These are phyloP conservation scores for Sporothrix dimorphospora DNA, from an alignment of 2,329 filamentous ascomycete genomes.

Conservation along the genomic window DNA sequence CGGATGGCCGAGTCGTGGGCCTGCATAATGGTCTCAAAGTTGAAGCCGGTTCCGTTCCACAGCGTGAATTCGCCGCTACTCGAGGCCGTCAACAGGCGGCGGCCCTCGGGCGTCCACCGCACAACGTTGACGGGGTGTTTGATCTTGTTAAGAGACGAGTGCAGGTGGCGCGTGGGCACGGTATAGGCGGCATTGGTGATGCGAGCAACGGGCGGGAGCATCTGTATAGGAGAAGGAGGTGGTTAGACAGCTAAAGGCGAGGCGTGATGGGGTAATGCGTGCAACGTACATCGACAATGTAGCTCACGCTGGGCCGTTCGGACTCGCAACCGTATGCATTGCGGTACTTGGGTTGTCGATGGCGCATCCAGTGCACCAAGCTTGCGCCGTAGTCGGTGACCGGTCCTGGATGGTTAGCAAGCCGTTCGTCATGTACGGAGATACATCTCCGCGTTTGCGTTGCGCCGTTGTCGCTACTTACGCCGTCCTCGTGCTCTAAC, in stretches of 20 bases:
- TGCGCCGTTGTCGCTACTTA: conserved; percentile 24
- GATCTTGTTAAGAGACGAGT: conserved; percentile 98
- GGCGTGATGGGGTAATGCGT: background rate
- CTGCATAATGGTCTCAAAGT: conserved; percentile 99
- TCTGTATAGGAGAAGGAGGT: conserved; percentile 56
- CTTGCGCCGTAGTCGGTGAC: conserved; percentile 94
- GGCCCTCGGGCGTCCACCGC: conserved; percentile 94
- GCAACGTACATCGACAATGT: conserved; percentile 74
- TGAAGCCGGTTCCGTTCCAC: conserved; percentile 99
- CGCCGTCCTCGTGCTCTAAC: conserved; percentile 34
- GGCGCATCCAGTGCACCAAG: conserved; percentile 87
- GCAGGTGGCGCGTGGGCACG: conserved; percentile 91
- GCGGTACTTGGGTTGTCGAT: conserved; percentile 76
- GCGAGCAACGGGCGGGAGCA: conserved; percentile 82
- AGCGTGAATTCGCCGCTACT: conserved; percentile 97
- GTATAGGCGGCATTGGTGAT: conserved; percentile 77
- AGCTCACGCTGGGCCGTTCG: conserved; percentile 85
- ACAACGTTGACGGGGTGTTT: conserved; percentile 98
- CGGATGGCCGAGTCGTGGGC: conserved; percentile 89
- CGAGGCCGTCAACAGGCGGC: conserved; percentile 86
- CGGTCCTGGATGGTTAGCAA: conserved; percentile 62
- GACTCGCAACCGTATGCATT: conserved; percentile 71
- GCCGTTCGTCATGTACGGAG: background rate
- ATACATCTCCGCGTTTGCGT: too few species aligned
- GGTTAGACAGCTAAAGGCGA: background rate